Base-by-base conservation (phyloP, 495 filamentous ascomycete species). In the Pyrenopolyporus hunteri region DNA sequence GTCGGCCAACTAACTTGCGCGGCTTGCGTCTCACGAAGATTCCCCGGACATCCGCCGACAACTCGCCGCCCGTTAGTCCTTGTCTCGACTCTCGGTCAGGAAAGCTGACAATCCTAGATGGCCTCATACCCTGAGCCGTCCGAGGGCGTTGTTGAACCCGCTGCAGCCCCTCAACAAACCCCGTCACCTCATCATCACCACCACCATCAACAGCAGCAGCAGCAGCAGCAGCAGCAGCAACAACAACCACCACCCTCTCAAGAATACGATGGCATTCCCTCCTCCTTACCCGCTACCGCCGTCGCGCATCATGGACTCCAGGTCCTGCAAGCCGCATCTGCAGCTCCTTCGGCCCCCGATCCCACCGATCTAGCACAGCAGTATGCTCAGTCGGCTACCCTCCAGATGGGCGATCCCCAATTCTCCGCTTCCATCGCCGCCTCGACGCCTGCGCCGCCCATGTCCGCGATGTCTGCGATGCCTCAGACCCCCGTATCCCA, bases 221-320 rank as follows among this genome's bases (percentile, higher is more conserved):
- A 10, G 33, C 6, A 10, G 7, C 33, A 36, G 6, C 33, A 36
- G 13, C 33, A 36, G 7, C 33, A 36, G 6, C 33, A 36, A 36
- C 33, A 36, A 36, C 33, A 11, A 36, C 33, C n/a, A 6, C 4
- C n/a, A 36, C 5, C 4, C 2, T 20, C 11, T 11, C 49, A 28
- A 22, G 52, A 59, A 11, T 67, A 68, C 20, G 47, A 66, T 46
- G 16, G 50, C 5, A 60, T 68, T 17, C 66, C 23, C 42, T 74
- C 46, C 29, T 59, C 31, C 33, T 46, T 45, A 46, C 59, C 52
- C 6, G 72, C 66, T 0, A 68, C 64, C 14, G 63, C 63, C 13
- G 69, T 75, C 19, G 74, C 73, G 4, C 75, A 78, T 46, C 76
- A 78, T 73, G 73, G 72, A 17, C 71, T 79, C 23, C 74, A 78